Evolutionary conservation across 1,284 basidiomycete genomes (phyloP).

Genomic region (Puccinia coronata): DNA sequence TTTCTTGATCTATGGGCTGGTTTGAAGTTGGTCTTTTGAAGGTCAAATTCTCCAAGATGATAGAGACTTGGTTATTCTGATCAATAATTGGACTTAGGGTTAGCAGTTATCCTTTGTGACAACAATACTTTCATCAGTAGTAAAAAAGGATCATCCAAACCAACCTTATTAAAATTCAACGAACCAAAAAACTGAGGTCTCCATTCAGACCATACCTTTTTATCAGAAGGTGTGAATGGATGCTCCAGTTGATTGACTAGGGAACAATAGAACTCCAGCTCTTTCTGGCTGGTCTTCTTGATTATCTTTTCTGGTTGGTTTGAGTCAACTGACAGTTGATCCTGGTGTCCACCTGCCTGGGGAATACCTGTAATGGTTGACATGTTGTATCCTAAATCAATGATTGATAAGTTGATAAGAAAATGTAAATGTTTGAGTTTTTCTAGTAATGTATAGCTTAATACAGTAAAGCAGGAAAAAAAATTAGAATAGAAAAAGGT

Average conservation of each 20-base stretch:
- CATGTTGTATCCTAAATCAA: too few relatives aligned
- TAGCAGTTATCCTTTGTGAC: not conserved
- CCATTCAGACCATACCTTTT: constrained; percentile 18
- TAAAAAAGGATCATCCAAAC: not conserved
- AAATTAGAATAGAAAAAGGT: too few relatives aligned
- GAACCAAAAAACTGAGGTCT: constrained; percentile 32
- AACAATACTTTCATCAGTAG: too few relatives aligned
- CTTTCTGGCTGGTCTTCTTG: constrained; percentile 10
- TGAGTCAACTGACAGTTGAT: constrained; percentile 5
- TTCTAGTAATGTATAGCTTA: too few relatives aligned
- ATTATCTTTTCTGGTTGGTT: constrained; percentile 22
- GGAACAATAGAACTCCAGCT: constrained; percentile 31
- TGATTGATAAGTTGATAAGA: too few relatives aligned
- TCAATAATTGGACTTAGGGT: not conserved
- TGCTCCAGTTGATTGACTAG: constrained; percentile 26
- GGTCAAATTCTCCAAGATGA: constrained; percentile 40
- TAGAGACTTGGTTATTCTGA: constrained; percentile 1
- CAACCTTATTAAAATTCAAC: too few relatives aligned
- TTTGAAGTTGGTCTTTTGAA: not conserved
- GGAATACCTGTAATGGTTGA: not conserved
- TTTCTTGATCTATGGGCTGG: not conserved
- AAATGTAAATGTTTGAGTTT: too few relatives aligned
- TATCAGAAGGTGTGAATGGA: too few relatives aligned
- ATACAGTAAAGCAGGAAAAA: too few relatives aligned
- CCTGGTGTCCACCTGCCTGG: constrained; percentile 43